Evolutionary conservation across 2,329 filamentous ascomycete species (phyloP), one percentile per base, ranked within the genome.

Genomic region (Fusarium coicis): DNA sequence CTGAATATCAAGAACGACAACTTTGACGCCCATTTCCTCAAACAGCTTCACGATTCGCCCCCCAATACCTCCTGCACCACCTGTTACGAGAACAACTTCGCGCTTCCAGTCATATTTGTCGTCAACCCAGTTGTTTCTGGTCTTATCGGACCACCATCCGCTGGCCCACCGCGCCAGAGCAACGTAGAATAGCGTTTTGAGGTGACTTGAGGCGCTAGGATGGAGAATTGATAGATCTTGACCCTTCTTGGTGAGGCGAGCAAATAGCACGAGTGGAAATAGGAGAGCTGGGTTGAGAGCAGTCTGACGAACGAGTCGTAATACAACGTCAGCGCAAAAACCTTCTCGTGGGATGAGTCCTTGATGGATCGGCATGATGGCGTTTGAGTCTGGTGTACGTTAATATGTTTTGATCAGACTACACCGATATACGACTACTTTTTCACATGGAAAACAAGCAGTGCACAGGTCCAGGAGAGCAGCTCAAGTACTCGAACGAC

Each of bases 51-150:
- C 92, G 7, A 94, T 86, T 42, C 87, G 83, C 26, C 87, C 89
- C 19, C 93, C 93, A 76, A 96, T 94, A 0, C 93, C 93, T 63
- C 89, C 89, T 46, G 91, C 90, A 12, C 93, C 93, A 12, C 93
- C 93, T 0, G 93, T 95, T 26, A 95, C 86, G 47, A 95, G 84
- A 6, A 93, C 90, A 56, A 95, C 86, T 82, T 95, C 93, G 57
- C 86, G 87, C 28, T 85, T 82, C 91, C 92, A 94, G 78, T 90
- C 86, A 81, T 91, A 92, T 44, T 79, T 81, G 68, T 83, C 81
- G 39, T 76, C 50, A 26, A 77, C 72, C 81, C 81, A 82, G 54
- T 83, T 82, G 70, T 83, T 82, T 63, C 77, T 78, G 32, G 77
- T 74, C 66, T 76, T 77, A 40, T 81, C 79, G 21, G 81, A 83